Conservation (phyloP, 2,329 filamentous ascomycete genomes). For the Dothiorella sarmentorum region DNA sequence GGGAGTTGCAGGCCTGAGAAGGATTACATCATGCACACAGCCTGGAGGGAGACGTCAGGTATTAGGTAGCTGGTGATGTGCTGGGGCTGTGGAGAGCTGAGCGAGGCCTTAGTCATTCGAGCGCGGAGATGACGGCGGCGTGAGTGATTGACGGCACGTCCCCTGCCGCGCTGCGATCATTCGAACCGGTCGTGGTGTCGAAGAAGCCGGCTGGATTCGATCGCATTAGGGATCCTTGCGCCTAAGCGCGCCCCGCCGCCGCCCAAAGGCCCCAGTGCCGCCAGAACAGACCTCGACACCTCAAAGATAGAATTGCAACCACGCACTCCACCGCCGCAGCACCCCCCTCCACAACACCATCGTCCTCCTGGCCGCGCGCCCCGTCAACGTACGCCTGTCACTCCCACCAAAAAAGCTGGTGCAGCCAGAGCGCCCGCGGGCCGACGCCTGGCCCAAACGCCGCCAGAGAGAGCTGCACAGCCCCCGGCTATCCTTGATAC, state of each 20-base stretch:
- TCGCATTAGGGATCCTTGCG: conserved; percentile 14
- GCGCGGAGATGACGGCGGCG: background rate
- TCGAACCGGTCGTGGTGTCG: background rate
- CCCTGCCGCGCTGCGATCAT: conserved; percentile 7
- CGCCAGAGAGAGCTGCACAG: conserved; percentile 18
- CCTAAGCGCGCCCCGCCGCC: conserved; percentile 16
- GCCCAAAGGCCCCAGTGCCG: conserved; percentile 10
- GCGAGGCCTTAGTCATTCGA: background rate
- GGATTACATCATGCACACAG: conserved; percentile 16
- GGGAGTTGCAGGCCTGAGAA: background rate
- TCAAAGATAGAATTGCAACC: conserved; percentile 18
- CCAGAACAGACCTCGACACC: conserved; percentile 16
- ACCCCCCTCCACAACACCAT: background rate
- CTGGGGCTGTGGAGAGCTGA: background rate
- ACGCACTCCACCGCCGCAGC: conserved; percentile 3
- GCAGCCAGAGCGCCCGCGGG: conserved; percentile 9
- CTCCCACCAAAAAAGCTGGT: background rate
- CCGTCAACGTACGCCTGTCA: conserved; percentile 7
- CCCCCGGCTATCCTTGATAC: conserved; percentile 19
- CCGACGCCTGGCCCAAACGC: conserved; percentile 18
- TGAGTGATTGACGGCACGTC: background rate
- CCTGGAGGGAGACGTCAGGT: conserved; percentile 5
- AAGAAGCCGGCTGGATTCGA: background rate
- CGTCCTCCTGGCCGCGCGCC: conserved; percentile 14
- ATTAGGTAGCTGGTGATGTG: no score